Conservation (phyloP, 2,329 filamentous ascomycete species). For the Xylaria sp. region DNA sequence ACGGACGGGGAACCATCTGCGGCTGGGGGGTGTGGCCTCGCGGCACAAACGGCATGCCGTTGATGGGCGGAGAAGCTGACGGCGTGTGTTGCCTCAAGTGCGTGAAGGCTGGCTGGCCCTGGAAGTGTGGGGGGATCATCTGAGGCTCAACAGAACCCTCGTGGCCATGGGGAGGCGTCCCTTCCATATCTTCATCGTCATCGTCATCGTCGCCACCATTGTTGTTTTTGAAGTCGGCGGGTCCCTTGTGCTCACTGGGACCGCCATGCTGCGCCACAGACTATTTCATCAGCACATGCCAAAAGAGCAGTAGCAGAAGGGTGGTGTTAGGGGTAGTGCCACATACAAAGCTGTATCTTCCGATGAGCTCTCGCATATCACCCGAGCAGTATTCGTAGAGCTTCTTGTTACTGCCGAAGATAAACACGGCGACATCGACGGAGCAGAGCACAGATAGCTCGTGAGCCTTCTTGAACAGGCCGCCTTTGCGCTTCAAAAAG, state of each 20-base stretch:
- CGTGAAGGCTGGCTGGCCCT: conserved; percentile 76
- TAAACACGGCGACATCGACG: conserved; percentile 98
- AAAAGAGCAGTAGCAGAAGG: background rate
- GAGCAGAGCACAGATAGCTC: conserved; percentile 98
- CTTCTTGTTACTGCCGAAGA: conserved; percentile 99
- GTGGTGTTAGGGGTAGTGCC: background rate
- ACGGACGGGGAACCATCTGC: conserved; percentile 77
- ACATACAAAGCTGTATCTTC: conserved; percentile 90
- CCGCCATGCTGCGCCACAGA: conserved; percentile 78
- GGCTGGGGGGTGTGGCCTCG: conserved; percentile 87
- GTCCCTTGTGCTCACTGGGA: conserved; percentile 96
- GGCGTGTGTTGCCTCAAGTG: conserved; percentile 85
- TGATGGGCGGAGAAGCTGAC: conserved; percentile 90
- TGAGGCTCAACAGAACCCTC: conserved; percentile 61
- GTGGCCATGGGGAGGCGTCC: conserved; percentile 77
- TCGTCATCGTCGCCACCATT: conserved; percentile 80
- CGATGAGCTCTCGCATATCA: conserved; percentile 91
- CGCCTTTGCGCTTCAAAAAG: conserved; percentile 98
- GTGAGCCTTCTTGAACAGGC: conserved; percentile 99
- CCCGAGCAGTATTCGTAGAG: conserved; percentile 96
- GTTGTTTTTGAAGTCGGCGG: conserved; percentile 78
- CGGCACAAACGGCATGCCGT: conserved; percentile 76
- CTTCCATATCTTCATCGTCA: conserved; percentile 80
- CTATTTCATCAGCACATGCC: conserved; percentile 32
- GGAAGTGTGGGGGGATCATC: conserved; percentile 77